A percentile compares a stretch with the other conserved stretches of the same genome.
Evolutionary conservation across 208 protist genomes (phyloP).

Genomic region (Angomonas deanei): DNA sequence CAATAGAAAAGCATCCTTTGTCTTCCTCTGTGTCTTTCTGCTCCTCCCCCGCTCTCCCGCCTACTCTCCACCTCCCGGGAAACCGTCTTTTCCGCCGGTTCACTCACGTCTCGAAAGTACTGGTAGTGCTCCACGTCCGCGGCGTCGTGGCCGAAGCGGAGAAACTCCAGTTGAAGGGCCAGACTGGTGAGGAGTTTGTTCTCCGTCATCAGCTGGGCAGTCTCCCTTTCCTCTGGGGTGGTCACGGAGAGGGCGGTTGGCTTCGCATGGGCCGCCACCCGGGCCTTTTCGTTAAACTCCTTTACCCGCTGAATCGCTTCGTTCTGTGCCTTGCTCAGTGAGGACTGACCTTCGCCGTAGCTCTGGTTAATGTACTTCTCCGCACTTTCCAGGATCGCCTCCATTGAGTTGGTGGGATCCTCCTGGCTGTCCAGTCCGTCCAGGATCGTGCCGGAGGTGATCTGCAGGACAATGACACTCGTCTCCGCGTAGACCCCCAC

Average conservation of each 20-base stretch:
- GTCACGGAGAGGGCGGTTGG: neutral
- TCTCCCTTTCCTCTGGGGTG: neutral
- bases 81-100: neutral
- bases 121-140: constrained; percentile 18
- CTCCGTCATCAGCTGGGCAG: constrained; percentile 12
- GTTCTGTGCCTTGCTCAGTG: constrained; percentile 31
- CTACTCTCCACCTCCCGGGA: neutral
- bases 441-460: constrained; percentile 9
- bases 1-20: constrained; percentile 51
- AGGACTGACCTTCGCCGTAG: constrained; percentile 18
- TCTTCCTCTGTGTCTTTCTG: neutral
- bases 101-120: constrained; percentile 19
- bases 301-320: constrained; percentile 23
- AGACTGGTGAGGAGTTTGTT: constrained; percentile 61
- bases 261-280: neutral
- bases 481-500: constrained; percentile 19
- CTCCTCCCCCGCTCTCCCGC: neutral
- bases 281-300: constrained; percentile 3
- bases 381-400: constrained; percentile 19
- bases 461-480: constrained; percentile 16
- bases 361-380: constrained; percentile 22
- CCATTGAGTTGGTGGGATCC: constrained; percentile 9
- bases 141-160: constrained; percentile 21
- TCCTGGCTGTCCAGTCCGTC: constrained; percentile 12
- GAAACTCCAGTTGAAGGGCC: constrained; percentile 33